These are phyloP conservation scores for Zasmidium citrigriseum DNA, from an alignment of 2,329 filamentous ascomycete genomes.

Conservation along the genomic window DNA sequence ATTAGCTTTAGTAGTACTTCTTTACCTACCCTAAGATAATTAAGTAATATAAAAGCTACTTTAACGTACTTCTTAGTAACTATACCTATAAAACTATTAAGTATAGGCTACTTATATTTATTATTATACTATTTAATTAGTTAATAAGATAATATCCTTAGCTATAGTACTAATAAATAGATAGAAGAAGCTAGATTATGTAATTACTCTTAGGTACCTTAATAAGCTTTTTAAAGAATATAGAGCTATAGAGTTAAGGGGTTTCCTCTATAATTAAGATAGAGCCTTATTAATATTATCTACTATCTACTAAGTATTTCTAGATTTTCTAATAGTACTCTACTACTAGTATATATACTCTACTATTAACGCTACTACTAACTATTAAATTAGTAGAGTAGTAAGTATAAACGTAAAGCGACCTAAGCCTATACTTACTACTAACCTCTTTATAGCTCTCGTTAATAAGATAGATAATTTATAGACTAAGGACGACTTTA, in stretches of 20 bases:
- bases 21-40: background rate
- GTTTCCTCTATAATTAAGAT: background rate
- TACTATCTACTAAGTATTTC: background rate
- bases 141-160: background rate
- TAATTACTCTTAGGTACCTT: background rate
- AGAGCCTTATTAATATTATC: background rate
- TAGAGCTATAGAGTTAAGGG: background rate
- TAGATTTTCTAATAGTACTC: background rate
- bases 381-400: background rate
- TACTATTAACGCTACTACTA: background rate
- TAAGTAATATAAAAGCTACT: background rate
- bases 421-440: background rate
- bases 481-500: background rate
- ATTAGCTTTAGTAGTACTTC: background rate
- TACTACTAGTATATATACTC: background rate
- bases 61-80: background rate
- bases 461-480: background rate
- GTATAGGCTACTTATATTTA: background rate
- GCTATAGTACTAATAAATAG: background rate
- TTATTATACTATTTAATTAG: background rate
- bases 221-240: background rate
- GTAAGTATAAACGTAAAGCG: background rate
- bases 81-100: background rate
- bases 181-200: background rate
- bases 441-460: background rate